Base-by-base conservation (phyloP, 352 stramenopile species). In the Pythium brassicae region DNA sequence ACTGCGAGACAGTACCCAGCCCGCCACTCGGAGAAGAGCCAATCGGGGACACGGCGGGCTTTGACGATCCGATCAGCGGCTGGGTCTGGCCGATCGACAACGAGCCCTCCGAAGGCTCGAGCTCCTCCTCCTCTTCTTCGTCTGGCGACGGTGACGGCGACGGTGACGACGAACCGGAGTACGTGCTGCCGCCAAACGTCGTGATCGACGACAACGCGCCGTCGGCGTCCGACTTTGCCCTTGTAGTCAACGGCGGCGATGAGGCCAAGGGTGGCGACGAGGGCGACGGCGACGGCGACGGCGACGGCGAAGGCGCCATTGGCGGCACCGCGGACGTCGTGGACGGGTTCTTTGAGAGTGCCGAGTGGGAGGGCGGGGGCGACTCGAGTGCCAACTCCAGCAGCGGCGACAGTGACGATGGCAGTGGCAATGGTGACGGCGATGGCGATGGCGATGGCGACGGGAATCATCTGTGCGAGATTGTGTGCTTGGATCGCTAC, bases 401-500 rank as follows among this genome's bases (percentile, higher is more conserved):
- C 23, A 40, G 55, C 35, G 46, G 20, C 8, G 27, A 29, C 14
- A 17, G 23, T n/a, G 34, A 22, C 9, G 35, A 32, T 19, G 4
- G 9, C 14, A 39, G 19, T 34, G 35, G 40, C n/a, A 25, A 47
- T 8, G 20, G 25, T 14, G 44, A 20, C 2, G 35, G 42, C n/a
- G 22, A 34, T 23, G 23, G 19, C 0, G 20, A 22, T 6, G 20
- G 8, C 4, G 10, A 43, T 20, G 37, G 37, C 37, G 37, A 17
- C 17, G 12, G 3, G 14, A 5, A 46, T 12, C 15, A 29, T 39
- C 23, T 48, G 48, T 46, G 26, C 12, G 34, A 49, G 20, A 62
- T 42, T 12, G 45, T 47, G 27, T 66, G 62, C 27, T 19, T 50
- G 14, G 25, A 25, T 20, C 44, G 58, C n/a, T 61, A 54, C 14